Percentiles rank a stretch among this genome's conserved stretches.
Evolutionary conservation across 768 basidiomycete genomes (phyloP).

Genomic region (Tricholoma terreum): DNA sequence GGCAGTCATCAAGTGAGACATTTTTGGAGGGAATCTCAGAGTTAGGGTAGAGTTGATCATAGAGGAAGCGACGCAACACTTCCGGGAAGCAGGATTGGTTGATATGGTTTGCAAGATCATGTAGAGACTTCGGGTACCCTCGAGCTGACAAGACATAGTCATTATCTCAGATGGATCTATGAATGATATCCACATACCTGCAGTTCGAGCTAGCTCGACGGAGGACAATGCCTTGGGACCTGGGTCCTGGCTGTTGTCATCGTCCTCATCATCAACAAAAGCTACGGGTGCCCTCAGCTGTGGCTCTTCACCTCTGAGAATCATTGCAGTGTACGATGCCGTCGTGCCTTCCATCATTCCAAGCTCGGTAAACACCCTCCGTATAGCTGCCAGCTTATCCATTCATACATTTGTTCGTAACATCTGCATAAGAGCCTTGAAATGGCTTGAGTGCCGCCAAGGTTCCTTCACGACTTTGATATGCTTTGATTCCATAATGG

Average conservation of each 20-base stretch:
- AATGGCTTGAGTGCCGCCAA: not conserved
- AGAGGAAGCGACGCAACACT: not conserved
- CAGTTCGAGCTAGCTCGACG: conserved; percentile 1
- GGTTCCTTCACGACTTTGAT: not conserved
- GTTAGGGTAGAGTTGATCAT: not conserved
- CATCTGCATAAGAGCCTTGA: not conserved
- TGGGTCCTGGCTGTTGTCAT: not conserved
- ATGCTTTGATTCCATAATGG: not conserved
- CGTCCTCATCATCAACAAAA: not conserved
- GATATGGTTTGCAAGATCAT: not conserved
- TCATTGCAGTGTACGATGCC: not conserved
- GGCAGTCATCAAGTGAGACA: not conserved
- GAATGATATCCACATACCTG: not conserved
- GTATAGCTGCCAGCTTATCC: not conserved
- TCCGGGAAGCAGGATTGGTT: not conserved
- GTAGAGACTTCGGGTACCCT: not conserved
- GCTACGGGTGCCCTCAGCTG: not conserved
- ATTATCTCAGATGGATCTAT: no score
- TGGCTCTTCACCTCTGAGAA: not conserved
- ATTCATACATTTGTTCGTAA: not conserved
- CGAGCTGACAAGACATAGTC: no score
- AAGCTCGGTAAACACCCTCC: not conserved
- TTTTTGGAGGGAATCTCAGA: not conserved
- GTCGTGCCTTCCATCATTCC: conserved; percentile 1
- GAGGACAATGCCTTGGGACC: not conserved